Conservation (phyloP, 306 rosid species). For the Prunus mume region DNA sequence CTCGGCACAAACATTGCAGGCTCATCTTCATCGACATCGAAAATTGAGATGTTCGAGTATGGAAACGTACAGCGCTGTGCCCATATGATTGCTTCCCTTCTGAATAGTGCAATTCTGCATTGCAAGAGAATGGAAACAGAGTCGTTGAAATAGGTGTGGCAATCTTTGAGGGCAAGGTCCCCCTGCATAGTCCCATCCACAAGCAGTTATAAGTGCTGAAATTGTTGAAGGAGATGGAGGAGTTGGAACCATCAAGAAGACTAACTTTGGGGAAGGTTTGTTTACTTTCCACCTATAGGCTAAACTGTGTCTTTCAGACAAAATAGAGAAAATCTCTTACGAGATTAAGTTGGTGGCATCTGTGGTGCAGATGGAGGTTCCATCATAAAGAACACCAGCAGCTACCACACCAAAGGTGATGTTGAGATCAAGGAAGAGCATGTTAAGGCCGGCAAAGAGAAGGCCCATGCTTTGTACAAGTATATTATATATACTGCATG, state of each 20-base stretch:
- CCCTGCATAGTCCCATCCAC: conserved; percentile 32
- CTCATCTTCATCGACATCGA: not conserved
- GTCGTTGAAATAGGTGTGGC: not conserved
- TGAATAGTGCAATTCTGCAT: not conserved
- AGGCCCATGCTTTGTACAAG: conserved; percentile 5
- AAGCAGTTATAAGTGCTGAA: conserved; percentile 25
- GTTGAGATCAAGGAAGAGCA: conserved; percentile 18
- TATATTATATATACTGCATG: no score
- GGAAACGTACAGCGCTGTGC: not conserved
- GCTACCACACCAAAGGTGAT: conserved; percentile 20
- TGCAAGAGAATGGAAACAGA: not conserved
- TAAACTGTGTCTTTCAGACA: conserved; percentile 14
- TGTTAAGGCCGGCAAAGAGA: conserved; percentile 30
- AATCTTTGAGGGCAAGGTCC: not conserved
- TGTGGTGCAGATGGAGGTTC: conserved; percentile 24
- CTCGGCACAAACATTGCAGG: not conserved
- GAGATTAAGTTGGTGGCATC: conserved; percentile 34
- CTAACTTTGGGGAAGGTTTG: conserved; percentile 24
- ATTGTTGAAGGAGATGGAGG: conserved; percentile 44
- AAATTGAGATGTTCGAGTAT: conserved; percentile 9
- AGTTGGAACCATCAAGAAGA: conserved; percentile 48
- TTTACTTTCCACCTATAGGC: not conserved
- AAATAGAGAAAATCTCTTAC: conserved; percentile 35
- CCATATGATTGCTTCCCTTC: not conserved
- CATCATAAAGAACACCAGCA: conserved; percentile 26